A percentile compares a stretch with the other conserved stretches of the same genome.
These are phyloP conservation scores for Salix brachista DNA, from an alignment of 345 rosid species.

Conservation along the genomic window DNA sequence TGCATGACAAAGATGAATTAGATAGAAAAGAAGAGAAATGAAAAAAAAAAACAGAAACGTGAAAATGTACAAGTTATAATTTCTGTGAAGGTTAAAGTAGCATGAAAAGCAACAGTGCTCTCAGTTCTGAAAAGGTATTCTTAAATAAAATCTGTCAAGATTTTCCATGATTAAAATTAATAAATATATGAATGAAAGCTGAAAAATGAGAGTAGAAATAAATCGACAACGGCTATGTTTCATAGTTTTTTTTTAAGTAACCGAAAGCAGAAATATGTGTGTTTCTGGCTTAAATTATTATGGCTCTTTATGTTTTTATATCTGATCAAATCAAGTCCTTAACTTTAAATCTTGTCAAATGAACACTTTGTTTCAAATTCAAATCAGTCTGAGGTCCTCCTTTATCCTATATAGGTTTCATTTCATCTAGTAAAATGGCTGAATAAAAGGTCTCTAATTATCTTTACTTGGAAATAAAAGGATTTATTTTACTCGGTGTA, in stretches of 20 bases:
- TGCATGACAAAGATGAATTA: not conserved
- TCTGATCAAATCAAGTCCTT: not conserved
- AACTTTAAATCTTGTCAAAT: not conserved
- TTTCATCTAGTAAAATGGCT: no score
- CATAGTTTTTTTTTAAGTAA: slow-evolving; percentile 8
- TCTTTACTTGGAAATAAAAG: no score
- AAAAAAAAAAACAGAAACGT: not conserved
- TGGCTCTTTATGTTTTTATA: not conserved
- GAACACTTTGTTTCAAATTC: not conserved
- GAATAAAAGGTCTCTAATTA: no score
- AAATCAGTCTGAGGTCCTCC: not conserved
- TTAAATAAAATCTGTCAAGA: slow-evolving; percentile 7
- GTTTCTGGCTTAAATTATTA: not conserved
- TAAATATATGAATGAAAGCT: not conserved
- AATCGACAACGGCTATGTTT: slow-evolving; percentile 27
- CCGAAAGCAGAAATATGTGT: slow-evolving; percentile 11
- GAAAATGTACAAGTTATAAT: slow-evolving; percentile 20
- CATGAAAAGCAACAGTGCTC: slow-evolving; percentile 12
- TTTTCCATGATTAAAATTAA: slow-evolving; percentile 2
- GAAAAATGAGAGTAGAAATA: slow-evolving; percentile 2
- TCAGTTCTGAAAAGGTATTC: not conserved
- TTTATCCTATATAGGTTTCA: not conserved
- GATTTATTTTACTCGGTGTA: no score
- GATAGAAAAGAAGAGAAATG: not conserved
- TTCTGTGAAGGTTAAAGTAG: slow-evolving; percentile 16